Evolutionary conservation across 1,139 yeast genomes (phyloP).

Genomic region (Sugiyamaella castrensis): DNA sequence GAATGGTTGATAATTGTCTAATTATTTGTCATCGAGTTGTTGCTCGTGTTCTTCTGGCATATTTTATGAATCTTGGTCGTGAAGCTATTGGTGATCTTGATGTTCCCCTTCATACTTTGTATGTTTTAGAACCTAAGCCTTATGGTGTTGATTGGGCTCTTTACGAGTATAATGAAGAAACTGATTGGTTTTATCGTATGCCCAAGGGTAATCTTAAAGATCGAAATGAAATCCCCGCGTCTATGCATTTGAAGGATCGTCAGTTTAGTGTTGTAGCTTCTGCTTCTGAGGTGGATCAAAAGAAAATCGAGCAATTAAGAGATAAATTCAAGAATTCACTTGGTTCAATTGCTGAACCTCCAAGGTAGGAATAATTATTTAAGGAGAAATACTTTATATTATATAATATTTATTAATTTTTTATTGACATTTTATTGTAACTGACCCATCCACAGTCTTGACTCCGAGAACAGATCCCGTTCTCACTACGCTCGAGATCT

Average conservation of each 20-base stretch:
- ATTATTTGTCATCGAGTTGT: conserved; percentile 89
- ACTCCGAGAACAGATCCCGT: too few species aligned
- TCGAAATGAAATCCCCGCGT: conserved; percentile 17
- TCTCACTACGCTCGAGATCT: too few species aligned
- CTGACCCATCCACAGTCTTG: too few species aligned
- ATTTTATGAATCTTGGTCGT: conserved; percentile 80
- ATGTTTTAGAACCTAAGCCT: conserved; percentile 87
- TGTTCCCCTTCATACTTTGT: conserved; percentile 87
- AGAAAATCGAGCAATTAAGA: conserved; percentile 15
- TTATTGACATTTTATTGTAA: too few species aligned
- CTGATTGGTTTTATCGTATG: conserved; percentile 78
- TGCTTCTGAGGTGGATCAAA: conserved; percentile 17
- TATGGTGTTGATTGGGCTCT: conserved; percentile 92
- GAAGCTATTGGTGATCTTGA: conserved; percentile 85
- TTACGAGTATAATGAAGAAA: conserved; percentile 76
- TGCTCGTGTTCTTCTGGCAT: conserved; percentile 80
- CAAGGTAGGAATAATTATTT: background rate
- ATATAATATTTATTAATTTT: too few species aligned
- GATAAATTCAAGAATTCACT: conserved; percentile 11
- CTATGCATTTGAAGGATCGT: conserved; percentile 26
- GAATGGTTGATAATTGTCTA: conserved; percentile 83
- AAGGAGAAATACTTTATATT: too few species aligned
- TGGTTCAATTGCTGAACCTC: conserved; percentile 4
- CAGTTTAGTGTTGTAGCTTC: conserved; percentile 30
- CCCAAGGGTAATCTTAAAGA: conserved; percentile 34